phyloP scores from a whole-genome alignment of 805 yeast species.

The Saccharomycopsis fibuligera region DNA sequence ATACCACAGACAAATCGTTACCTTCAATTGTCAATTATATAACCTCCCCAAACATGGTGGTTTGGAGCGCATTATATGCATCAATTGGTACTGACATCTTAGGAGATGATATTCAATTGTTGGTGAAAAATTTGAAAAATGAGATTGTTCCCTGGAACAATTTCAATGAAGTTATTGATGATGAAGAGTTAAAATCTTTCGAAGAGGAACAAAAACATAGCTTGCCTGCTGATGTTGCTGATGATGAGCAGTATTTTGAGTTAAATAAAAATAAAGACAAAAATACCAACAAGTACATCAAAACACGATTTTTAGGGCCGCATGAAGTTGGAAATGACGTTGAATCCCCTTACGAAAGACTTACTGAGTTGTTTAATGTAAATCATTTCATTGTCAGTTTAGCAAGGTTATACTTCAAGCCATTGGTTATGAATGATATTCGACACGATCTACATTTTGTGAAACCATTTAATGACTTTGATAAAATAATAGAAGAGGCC shows the following conservation, averaged over 20 bases:
- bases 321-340: conserved; percentile 42
- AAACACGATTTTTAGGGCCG: conserved; percentile 36
- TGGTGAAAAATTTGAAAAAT: conserved; percentile 58
- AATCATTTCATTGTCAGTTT: conserved; percentile 87
- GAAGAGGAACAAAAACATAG: neutral
- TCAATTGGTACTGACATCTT: conserved; percentile 71
- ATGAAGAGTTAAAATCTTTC: neutral
- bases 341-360: conserved; percentile 74
- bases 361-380: conserved; percentile 90
- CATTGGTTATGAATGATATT: conserved; percentile 75
- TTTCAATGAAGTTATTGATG: conserved; percentile 37
- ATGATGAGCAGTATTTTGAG: conserved; percentile 19
- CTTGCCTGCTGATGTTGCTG: conserved; percentile 22
- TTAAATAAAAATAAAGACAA: conserved; percentile 11
- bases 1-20: conserved; percentile 65
- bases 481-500: conserved; percentile 26
- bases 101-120: conserved; percentile 43
- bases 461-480: conserved; percentile 33
- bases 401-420: conserved; percentile 92
- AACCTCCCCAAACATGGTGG: conserved; percentile 87
- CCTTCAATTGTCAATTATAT: conserved; percentile 80
- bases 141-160: conserved; percentile 56
- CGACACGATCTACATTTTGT: conserved; percentile 51
- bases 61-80: conserved; percentile 86
- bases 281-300: neutral